phyloP scores from a whole-genome alignment of 2,329 filamentous ascomycete species.

The Myriosclerotinia duriaeana region DNA sequence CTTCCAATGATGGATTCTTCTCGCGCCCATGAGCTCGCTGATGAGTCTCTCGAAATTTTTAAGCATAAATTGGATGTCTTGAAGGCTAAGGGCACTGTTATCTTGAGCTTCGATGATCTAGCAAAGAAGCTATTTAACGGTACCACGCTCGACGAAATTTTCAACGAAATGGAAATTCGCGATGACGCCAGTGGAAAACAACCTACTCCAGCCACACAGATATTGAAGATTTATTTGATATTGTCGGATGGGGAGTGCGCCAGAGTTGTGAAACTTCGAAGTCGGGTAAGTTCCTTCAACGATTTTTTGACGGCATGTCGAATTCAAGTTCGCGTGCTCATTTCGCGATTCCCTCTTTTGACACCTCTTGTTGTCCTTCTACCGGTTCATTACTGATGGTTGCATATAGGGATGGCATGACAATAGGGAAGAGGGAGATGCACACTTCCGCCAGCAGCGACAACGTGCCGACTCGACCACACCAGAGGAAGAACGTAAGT shows the following conservation, averaged over 20 bases:
- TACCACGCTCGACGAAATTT: neutral
- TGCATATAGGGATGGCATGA: conserved; percentile 45
- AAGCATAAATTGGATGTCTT: neutral
- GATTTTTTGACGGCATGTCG: neutral
- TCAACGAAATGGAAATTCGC: neutral
- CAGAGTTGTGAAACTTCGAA: conserved; percentile 29
- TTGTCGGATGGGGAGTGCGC: conserved; percentile 28
- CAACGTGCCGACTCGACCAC: conserved; percentile 42
- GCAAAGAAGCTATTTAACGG: conserved; percentile 3
- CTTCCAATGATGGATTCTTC: neutral
- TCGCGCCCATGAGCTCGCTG: neutral
- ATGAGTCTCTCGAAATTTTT: neutral
- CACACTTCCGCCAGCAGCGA: conserved; percentile 46
- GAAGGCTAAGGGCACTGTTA: neutral
- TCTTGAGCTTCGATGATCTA: conserved; percentile 7
- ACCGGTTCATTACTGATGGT: neutral
- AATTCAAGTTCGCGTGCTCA: neutral
- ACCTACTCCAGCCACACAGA: conserved; percentile 18
- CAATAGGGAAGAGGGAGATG: conserved; percentile 46
- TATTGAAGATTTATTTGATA: conserved; percentile 30
- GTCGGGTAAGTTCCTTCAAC: conserved; percentile 25
- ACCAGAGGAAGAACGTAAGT: conserved; percentile 32
- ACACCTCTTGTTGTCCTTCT: neutral
- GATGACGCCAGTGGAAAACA: conserved; percentile 13
- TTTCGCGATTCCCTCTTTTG: neutral